Evolutionary conservation across 139 green algal species (phyloP).

Genomic region (Monoraphidium neglectum): DNA sequence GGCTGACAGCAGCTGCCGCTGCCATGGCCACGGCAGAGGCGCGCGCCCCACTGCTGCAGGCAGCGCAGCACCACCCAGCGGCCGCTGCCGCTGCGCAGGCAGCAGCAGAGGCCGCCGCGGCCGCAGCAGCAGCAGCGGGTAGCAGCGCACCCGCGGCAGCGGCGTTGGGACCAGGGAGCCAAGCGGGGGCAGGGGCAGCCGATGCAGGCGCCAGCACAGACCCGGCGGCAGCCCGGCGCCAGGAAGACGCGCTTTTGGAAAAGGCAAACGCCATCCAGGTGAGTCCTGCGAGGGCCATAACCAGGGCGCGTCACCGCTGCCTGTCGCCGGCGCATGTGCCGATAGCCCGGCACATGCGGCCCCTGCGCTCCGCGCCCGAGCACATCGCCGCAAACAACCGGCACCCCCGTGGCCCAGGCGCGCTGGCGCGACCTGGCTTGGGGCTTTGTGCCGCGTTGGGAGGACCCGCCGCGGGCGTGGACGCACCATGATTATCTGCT

Average conservation of each 20-base stretch:
- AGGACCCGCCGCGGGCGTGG: conserved; percentile 42
- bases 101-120: background rate
- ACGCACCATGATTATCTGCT: conserved; percentile 63
- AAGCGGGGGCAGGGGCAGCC: no score
- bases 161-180: no score
- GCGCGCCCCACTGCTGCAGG: background rate
- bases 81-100: background rate
- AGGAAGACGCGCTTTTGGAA: conserved; percentile 24
- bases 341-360: no score
- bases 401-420: background rate
- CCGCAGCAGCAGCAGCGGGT: conserved; percentile 4
- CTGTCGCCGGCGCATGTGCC: no score
- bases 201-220: background rate
- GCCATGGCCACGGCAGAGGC: conserved; percentile 1
- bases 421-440: conserved; percentile 41
- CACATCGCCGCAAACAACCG: background rate
- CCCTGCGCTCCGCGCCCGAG: background rate
- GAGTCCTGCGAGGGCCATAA: background rate
- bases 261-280: conserved; percentile 17
- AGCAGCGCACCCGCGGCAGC: background rate
- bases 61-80: conserved; percentile 3
- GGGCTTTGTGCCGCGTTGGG: conserved; percentile 42
- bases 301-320: no score
- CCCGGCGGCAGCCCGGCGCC: background rate
- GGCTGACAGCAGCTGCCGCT: background rate